Conservation (phyloP, 306 rosid species). For the Gleditsia sinensis region DNA sequence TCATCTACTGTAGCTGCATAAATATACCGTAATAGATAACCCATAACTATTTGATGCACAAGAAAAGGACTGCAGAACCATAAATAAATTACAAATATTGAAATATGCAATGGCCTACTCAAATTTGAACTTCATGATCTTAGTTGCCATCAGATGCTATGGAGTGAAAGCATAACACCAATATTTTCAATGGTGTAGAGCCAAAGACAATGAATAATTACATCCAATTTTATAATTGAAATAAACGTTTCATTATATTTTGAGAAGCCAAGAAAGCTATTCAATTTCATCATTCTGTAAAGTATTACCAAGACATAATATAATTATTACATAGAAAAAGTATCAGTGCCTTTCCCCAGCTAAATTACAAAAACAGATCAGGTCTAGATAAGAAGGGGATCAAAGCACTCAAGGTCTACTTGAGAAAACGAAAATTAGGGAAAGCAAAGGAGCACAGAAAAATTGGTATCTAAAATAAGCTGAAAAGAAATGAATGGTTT, state of each 20-base stretch:
- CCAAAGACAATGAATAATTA: conserved; percentile 18
- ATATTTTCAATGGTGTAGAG: neutral
- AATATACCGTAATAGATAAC: neutral
- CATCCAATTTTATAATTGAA: neutral
- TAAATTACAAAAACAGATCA: neutral
- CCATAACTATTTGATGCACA: neutral
- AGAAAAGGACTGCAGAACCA: conserved; percentile 3
- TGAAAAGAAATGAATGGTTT: neutral
- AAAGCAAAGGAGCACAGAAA: neutral
- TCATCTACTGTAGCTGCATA: conserved; percentile 1
- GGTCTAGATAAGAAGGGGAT: neutral
- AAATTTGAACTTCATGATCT: conserved; percentile 10
- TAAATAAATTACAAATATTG: neutral
- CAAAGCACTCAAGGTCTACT: neutral
- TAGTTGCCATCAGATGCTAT: conserved; percentile 16
- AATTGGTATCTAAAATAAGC: neutral
- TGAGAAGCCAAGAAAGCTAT: neutral
- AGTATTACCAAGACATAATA: neutral
- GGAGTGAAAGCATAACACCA: neutral
- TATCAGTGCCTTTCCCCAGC: neutral
- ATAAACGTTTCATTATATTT: neutral
- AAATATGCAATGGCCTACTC: neutral
- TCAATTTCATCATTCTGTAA: neutral
- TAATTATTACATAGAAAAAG: neutral
- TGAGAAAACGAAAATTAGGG: neutral